Evolutionary conservation across 2,329 filamentous ascomycete species (phyloP).

Genomic region (Rutstroemia sydowiana): DNA sequence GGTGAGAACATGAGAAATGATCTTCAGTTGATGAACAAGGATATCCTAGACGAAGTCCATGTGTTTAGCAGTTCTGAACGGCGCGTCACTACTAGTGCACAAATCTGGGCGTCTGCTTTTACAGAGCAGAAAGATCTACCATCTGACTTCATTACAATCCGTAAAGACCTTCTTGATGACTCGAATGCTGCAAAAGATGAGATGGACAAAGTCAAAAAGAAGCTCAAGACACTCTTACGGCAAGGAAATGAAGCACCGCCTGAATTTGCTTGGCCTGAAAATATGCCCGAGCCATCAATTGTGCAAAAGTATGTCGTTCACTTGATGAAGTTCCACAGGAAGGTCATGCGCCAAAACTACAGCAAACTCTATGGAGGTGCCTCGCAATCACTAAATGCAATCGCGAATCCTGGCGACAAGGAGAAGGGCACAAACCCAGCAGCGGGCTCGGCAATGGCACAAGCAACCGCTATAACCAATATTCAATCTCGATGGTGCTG

Average conservation of each 20-base stretch:
- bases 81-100: constrained; percentile 88
- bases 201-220: constrained; percentile 99
- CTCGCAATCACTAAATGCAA: constrained; percentile 53
- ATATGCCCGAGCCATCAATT: constrained; percentile 88
- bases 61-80: constrained; percentile 95
- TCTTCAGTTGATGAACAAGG: constrained; percentile 82
- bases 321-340: constrained; percentile 94
- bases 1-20: constrained; percentile 96
- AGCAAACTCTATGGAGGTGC: constrained; percentile 64
- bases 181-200: constrained; percentile 98
- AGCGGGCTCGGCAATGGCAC: constrained; percentile 43
- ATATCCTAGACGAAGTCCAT: constrained; percentile 84
- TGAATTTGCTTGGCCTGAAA: constrained; percentile 96
- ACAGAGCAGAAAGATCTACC: constrained; percentile 78
- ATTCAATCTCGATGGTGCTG: constrained; percentile 95
- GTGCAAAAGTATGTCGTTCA: constrained; percentile 89
- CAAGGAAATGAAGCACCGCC: constrained; percentile 90
- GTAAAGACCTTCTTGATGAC: constrained; percentile 92
- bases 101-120: constrained; percentile 91
- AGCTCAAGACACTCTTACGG: constrained; percentile 84
- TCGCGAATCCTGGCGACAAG: constrained; percentile 42
- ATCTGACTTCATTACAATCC: constrained; percentile 78
- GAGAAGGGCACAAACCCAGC: constrained; percentile 32
- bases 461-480: constrained; percentile 53
- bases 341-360: constrained; percentile 93